Base-by-base conservation (phyloP, 2,329 filamentous ascomycete genomes). In the Aspergillus sp. region DNA sequence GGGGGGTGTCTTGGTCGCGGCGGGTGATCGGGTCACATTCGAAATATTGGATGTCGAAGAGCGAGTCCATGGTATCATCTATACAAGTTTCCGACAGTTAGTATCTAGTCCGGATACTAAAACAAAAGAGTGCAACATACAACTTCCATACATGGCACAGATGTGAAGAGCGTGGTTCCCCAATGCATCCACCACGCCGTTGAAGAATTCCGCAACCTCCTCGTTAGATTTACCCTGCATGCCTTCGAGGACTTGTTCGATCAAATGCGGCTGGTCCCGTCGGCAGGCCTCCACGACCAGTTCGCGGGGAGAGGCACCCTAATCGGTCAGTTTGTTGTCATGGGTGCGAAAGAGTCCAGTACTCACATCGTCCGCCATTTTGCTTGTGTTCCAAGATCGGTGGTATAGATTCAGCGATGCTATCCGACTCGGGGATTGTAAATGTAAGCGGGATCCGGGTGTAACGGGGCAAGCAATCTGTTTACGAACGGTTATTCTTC, bases 141-240 rank as follows among this genome's bases (percentile, higher is more conserved):
- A 95, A 72, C 90, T 88, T 59, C 93, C 93, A 56, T 83, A 84
- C 25, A 81, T 78, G 27, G 91, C 91, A 44, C 90, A 93, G 59
- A 96, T 82, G 70, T 97, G 93, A 66, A 96, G 83, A 27, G 90
- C 82, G 64, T 91, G 82, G 70, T 91, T 90, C 45, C 93, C 93
- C 72, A 96, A 78, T 9, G 90, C 83, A 60, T 93, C 90, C 41
- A 82, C 86, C 44, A 90, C 88, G 43, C 81, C 79, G 75, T 98
- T 98, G 66, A 98, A 82, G 56, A 95, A 83, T 44, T 80, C 68
- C 30, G 90, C 83, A 51, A 88, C 82, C 60, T 86, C 77, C 50
- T 81, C 77, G 47, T 76, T 70, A 6, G 74, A 65, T 46, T 84
- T 82, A 49, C 73, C 71, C 55, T 80, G 79, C 62, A 81, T 73